These are phyloP conservation scores for Sclerotinia nivalis DNA, from an alignment of 2,329 filamentous ascomycete genomes.

Conservation along the genomic window DNA sequence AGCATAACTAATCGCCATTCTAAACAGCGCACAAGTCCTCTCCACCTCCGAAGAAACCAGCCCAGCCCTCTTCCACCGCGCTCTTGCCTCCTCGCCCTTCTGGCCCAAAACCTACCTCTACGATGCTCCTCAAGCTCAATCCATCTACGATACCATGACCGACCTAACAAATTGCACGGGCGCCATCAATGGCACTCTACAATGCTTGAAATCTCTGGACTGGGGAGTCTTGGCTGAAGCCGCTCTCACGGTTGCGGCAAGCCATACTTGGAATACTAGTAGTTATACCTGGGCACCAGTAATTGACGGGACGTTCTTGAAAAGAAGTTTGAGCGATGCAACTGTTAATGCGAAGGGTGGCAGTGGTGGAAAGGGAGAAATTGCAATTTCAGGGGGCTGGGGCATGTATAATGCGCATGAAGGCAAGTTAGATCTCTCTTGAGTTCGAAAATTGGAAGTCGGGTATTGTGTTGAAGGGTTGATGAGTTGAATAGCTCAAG, in stretches of 20 bases:
- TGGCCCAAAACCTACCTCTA: conserved; percentile 56
- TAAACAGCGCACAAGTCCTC: conserved; percentile 49
- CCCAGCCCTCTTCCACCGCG: conserved; percentile 51
- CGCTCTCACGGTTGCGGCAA: conserved; percentile 49
- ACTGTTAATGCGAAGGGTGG: conserved; percentile 33
- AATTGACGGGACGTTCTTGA: conserved; percentile 57
- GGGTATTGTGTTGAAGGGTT: neutral
- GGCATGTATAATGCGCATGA: conserved; percentile 64
- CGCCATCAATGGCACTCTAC: conserved; percentile 46
- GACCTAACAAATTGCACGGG: conserved; percentile 45
- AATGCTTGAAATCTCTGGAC: conserved; percentile 56
- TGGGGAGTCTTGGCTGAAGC: conserved; percentile 56
- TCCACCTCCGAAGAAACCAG: conserved; percentile 47
- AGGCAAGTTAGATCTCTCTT: conserved; percentile 22
- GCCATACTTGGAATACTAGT: conserved; percentile 55
- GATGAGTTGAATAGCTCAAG: neutral
- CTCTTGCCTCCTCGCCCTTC: conserved; percentile 54
- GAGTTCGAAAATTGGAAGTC: neutral
- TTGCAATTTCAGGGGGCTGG: conserved; percentile 51
- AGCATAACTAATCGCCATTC: neutral
- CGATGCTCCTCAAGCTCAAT: conserved; percentile 48
- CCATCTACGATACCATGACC: conserved; percentile 50
- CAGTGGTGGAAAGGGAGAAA: conserved; percentile 31
- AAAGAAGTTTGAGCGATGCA: conserved; percentile 48
- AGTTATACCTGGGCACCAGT: conserved; percentile 63